phyloP scores from a whole-genome alignment of 768 basidiomycete genomes.

The Naematelia aurantialba region DNA sequence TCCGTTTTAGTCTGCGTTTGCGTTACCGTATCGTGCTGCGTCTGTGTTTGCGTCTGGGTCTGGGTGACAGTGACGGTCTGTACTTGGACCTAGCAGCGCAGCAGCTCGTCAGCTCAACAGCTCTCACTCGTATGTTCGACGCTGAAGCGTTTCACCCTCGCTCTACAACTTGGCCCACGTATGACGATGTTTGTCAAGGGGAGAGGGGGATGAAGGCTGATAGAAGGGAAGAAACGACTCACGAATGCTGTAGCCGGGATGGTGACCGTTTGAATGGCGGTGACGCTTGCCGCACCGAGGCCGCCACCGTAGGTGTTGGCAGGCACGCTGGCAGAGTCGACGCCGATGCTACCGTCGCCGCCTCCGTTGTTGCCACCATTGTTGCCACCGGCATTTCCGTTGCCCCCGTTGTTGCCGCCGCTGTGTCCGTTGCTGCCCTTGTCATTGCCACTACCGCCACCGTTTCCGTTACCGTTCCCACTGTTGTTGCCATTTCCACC shows the following conservation, averaged over 20 bases:
- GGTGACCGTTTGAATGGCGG: slow-evolving; percentile 5
- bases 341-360: background rate
- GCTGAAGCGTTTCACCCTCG: background rate
- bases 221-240: background rate
- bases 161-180: background rate
- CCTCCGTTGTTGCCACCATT: background rate
- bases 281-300: slow-evolving; percentile 5
- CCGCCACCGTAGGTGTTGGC: slow-evolving; percentile 3
- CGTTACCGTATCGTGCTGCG: slow-evolving; percentile 4
- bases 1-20: background rate
- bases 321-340: background rate
- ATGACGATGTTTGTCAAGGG: background rate
- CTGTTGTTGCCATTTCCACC: slow-evolving; percentile 2
- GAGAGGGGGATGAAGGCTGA: background rate
- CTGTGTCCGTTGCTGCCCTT: background rate
- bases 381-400: slow-evolving; percentile 2
- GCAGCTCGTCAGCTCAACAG: background rate
- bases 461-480: slow-evolving; percentile 3
- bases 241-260: slow-evolving; percentile 12
- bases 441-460: background rate
- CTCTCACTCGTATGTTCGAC: background rate
- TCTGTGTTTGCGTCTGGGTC: slow-evolving; percentile 7
- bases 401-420: slow-evolving; percentile 9
- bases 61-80: slow-evolving; percentile 10
- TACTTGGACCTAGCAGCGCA: slow-evolving; percentile 3